These are phyloP conservation scores for Babesia divergens DNA, from an alignment of 169 alveolate species.

Conservation along the genomic window DNA sequence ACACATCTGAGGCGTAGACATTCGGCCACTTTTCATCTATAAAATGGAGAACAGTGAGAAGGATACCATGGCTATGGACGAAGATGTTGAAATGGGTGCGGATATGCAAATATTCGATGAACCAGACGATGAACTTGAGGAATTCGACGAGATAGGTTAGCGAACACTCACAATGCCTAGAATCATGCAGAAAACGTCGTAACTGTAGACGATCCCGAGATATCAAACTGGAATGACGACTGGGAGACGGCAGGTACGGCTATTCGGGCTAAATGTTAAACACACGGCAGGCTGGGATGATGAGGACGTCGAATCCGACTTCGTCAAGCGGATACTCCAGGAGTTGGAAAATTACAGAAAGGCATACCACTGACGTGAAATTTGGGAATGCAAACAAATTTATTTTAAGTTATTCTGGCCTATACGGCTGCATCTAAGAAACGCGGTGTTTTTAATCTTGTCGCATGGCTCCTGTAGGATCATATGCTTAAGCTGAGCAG, in stretches of 20 bases:
- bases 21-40: background rate
- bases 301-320: conserved; percentile 62
- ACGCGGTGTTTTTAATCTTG: conserved; percentile 51
- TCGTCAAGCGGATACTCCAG: conserved; percentile 58
- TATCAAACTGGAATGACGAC: conserved; percentile 65
- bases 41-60: conserved; percentile 11
- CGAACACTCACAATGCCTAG: background rate
- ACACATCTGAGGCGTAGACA: background rate
- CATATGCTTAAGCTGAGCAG: conserved; percentile 8
- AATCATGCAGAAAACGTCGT: conserved; percentile 42
- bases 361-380: conserved; percentile 1
- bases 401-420: conserved; percentile 41
- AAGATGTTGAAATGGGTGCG: conserved; percentile 24
- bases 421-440: conserved; percentile 44
- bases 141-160: conserved; percentile 64
- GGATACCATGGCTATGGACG: conserved; percentile 20
- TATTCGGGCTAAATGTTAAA: background rate
- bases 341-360: conserved; percentile 62
- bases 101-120: conserved; percentile 63
- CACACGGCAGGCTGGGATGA: conserved; percentile 65
- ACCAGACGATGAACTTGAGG: conserved; percentile 67
- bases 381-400: background rate
- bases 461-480: conserved; percentile 37
- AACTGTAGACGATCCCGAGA: conserved; percentile 64
- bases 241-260: conserved; percentile 67